Evolutionary conservation across 805 yeast genomes (phyloP), one percentile per base, ranked within the genome.

Genomic region (Kazachstania psychrophila): DNA sequence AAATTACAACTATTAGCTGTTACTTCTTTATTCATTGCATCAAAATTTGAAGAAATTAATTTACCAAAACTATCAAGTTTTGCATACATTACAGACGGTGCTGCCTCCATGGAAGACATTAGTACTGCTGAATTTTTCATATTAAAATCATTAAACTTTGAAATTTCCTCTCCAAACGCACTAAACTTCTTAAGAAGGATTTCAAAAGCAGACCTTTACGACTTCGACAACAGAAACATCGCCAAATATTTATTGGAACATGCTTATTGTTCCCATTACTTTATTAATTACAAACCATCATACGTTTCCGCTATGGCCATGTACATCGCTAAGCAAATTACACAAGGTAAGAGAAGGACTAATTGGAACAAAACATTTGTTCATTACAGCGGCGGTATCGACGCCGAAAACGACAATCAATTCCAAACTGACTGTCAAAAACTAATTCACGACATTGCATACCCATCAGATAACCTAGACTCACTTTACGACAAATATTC

Each of bases 31-130:
- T 83, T 87, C 59, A 80, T 86, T 45, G 95, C 96, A 28, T 89
- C 95, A n/a, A 87, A 87, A 61, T 84, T 82, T 58, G 95, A 88
- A 62, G 96, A 87, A 62, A 92, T 87, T 19, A 81, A 77, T 54
- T 70, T 86, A 12, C 96, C 96, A 10, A 78, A 87, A 23, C 79
- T 87, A 26, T 73, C 79, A 43, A 82, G 83, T 60, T 88, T 83
- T 56, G 82, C 94, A 1, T 82, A 81, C 54, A 84, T 85, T 41
- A 83, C 95, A 19, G 95, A 85, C 58, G 89, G 89, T 34, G 82
- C 86, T 5, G 84, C 77, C 52, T 72, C 80, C n/a, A 85, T 77
- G 53, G 82, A 79, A 36, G 94, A 83, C 49, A 83, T 87, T 38
- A 69, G 83, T 45, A 77, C 72, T 49, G 94, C 94, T 19, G 96